Conservation (phyloP, 441 rosid species). For the Gossypium laxum region DNA sequence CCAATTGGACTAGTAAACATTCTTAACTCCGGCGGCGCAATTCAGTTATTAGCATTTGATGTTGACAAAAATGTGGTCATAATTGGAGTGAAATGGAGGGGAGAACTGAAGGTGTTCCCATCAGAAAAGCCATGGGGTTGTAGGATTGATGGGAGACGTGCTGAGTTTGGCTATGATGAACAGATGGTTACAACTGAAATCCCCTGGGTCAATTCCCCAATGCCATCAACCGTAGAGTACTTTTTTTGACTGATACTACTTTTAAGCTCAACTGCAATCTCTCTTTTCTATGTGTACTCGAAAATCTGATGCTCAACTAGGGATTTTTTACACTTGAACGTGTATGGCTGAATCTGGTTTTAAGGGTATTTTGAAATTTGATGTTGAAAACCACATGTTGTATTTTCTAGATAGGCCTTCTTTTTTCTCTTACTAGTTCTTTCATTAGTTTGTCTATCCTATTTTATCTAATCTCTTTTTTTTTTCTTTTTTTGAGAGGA, state of each 20-base stretch:
- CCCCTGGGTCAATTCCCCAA: constrained; percentile 9
- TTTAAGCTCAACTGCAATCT: no score
- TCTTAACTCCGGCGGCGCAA: constrained; percentile 69
- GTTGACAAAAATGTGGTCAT: constrained; percentile 17
- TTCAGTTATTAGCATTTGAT: constrained; percentile 31
- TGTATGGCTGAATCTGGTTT: no score
- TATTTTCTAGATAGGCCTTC: no score
- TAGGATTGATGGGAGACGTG: constrained; percentile 15
- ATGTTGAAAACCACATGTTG: no score
- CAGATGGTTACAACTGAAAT: constrained; percentile 20
- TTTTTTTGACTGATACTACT: not conserved
- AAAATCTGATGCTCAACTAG: no score
- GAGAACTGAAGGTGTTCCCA: constrained; percentile 24
- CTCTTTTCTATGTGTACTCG: no score
- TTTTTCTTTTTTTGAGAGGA: no score
- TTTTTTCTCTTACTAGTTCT: no score
- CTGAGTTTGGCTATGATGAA: constrained; percentile 16
- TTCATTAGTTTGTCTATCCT: no score
- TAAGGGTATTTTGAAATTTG: no score
- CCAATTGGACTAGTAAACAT: constrained; percentile 63
- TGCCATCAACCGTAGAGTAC: not conserved
- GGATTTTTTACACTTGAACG: no score
- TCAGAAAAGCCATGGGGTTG: constrained; percentile 22
- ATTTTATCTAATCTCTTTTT: no score
- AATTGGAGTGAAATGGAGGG: constrained; percentile 19